Conservation (phyloP, 176 grass and related monocot genomes). For the Triticum aestivum region DNA sequence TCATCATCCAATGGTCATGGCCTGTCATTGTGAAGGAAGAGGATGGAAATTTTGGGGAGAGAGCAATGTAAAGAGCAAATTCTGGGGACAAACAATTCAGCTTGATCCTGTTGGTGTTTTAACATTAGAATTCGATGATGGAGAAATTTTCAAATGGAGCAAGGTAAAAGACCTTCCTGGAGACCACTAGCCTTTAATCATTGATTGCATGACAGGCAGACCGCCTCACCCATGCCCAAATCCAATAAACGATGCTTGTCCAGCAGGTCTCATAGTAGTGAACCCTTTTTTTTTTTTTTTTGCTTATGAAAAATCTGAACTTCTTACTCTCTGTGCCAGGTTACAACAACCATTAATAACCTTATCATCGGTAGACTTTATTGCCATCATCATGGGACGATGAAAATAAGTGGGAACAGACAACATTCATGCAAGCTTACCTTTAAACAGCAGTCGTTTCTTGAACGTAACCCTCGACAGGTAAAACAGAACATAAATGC, state of each 20-base stretch:
- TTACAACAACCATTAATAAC: slow-evolving; percentile 59
- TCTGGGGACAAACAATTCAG: slow-evolving; percentile 64
- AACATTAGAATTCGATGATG: slow-evolving; percentile 61
- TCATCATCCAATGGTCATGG: slow-evolving; percentile 59
- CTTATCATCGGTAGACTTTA: slow-evolving; percentile 54
- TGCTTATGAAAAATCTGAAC: background rate
- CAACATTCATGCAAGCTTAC: slow-evolving; percentile 54
- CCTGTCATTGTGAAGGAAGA: slow-evolving; percentile 63
- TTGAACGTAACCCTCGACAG: slow-evolving; percentile 54
- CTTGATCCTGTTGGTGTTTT: slow-evolving; percentile 56
- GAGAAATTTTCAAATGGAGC: slow-evolving; percentile 61
- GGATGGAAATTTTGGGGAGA: slow-evolving; percentile 68
- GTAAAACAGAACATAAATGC: slow-evolving; percentile 23
- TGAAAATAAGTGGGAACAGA: slow-evolving; percentile 48
- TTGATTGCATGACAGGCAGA: background rate
- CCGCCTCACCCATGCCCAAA: background rate
- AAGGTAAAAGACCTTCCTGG: slow-evolving; percentile 32
- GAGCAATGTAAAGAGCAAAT: slow-evolving; percentile 61
- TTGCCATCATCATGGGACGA: slow-evolving; percentile 64
- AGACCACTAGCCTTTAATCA: background rate
- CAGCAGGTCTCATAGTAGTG: background rate
- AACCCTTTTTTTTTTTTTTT: background rate
- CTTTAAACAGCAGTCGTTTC: slow-evolving; percentile 54
- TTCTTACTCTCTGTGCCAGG: slow-evolving; percentile 27
- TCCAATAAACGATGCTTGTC: background rate